Evolutionary conservation across 2,329 filamentous ascomycete genomes (phyloP), one percentile per base, ranked within the genome.

Genomic region (Cadophora gregata): DNA sequence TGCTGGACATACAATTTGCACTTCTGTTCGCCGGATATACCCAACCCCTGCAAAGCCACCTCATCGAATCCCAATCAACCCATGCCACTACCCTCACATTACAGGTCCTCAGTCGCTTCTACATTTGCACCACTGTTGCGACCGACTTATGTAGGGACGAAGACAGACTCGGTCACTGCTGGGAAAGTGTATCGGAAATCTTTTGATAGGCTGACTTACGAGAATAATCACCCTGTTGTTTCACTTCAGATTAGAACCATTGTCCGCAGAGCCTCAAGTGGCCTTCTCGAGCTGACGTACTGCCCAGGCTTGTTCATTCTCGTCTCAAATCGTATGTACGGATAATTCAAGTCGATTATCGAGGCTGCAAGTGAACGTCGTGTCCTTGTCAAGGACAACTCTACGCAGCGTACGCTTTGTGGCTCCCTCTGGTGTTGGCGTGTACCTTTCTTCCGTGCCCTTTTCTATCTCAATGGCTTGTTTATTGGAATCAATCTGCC

Each of bases 131-230:
- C n/a, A 21, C 10, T n/a, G 19, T 9, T 21, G 42, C 21, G 38
- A 16, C 19, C 19, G 38, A 42, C 14, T 36, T 36, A 36, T 36
- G 33, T 24, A 24, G 47, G 31, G 21, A 36, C 53, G n/a, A 56
- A 25, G 24, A 38, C 38, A 21, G 53, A 38, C 31, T 56, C 31
- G 53, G 53, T 25, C 55, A 38, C 55, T 38, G 6, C 55, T 33
- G 33, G 33, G 8, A 27, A 19, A 25, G 38, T 36, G 21, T 5
- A 12, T 21, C 4, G 21, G 19, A 24, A n/a, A 21, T 4, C n/a
- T 10, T 58, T 4, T 58, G 55, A 58, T 58, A 58, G 55, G 55
- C 31, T 58, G 24, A 5, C 25, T 36, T 58, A 58, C 55, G 55
- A 58, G 33, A 19, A 9, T 16, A 42, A 6, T 21, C 16, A 42